Percentiles rank a stretch among this genome's conserved stretches.
phyloP scores from a whole-genome alignment of 805 yeast genomes.

The Suhomyces pyralidae region DNA sequence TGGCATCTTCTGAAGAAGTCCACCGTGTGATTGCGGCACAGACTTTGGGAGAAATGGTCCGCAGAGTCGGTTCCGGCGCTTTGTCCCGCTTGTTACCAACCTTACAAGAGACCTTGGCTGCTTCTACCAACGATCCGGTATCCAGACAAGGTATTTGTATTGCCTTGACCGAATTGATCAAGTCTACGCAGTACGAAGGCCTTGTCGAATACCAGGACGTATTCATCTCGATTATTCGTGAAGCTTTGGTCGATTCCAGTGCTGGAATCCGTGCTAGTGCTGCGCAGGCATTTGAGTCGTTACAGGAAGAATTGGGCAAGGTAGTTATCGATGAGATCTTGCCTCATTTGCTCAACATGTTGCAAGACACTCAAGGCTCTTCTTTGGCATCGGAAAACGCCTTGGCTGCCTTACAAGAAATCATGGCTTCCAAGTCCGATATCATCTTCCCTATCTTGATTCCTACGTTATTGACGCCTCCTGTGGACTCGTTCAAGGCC shows the following conservation, averaged over 20 bases:
- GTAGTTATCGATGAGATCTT: constrained; percentile 83
- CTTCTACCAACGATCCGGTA: constrained; percentile 60
- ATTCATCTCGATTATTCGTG: constrained; percentile 72
- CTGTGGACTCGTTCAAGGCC: constrained; percentile 83
- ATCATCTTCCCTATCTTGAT: constrained; percentile 90
- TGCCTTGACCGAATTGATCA: constrained; percentile 82
- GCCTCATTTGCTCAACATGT: constrained; percentile 73
- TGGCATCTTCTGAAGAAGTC: constrained; percentile 77
- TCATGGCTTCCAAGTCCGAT: constrained; percentile 86
- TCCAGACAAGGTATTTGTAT: constrained; percentile 96
- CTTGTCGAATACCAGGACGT: constrained; percentile 62
- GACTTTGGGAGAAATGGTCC: constrained; percentile 90
- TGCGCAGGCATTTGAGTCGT: constrained; percentile 83
- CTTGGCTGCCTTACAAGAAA: constrained; percentile 81
- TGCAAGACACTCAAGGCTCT: constrained; percentile 43
- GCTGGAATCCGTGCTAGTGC: constrained; percentile 84
- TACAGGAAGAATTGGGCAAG: constrained; percentile 79
- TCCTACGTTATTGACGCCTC: constrained; percentile 78
- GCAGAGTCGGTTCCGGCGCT: constrained; percentile 88
- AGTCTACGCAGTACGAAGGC: constrained; percentile 62
- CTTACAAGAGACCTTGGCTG: constrained; percentile 58
- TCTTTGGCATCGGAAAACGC: constrained; percentile 62
- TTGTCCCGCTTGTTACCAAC: constrained; percentile 83
- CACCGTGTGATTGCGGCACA: constrained; percentile 89
- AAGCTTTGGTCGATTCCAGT: constrained; percentile 72